Percentiles rank a stretch among this genome's conserved stretches.
Conservation (phyloP, 2,329 filamentous ascomycete genomes). For the Colletotrichum lini region DNA sequence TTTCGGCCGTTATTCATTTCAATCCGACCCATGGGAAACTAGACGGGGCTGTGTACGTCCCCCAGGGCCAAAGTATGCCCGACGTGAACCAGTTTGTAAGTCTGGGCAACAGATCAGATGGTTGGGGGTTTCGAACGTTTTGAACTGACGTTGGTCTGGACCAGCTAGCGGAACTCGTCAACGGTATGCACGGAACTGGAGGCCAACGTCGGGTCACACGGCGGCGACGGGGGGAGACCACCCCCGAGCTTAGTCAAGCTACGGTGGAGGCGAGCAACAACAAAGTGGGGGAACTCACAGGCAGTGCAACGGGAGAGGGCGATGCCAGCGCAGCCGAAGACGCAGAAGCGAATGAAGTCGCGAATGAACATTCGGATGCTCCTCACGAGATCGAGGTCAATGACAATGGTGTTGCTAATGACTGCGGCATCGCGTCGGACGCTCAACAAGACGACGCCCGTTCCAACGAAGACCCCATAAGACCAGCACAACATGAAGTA, state of each 20-base stretch:
- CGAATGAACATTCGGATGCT: background rate
- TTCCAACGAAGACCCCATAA: background rate
- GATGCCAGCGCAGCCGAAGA: background rate
- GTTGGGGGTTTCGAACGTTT: background rate
- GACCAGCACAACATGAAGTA: background rate
- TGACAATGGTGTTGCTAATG: background rate
- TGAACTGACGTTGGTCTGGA: conserved; percentile 5
- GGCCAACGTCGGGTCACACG: conserved; percentile 4
- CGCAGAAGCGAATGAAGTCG: background rate
- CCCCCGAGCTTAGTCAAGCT: background rate
- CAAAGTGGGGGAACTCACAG: background rate
- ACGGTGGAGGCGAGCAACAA: background rate
- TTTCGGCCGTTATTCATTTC: conserved; percentile 16
- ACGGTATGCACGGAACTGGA: conserved; percentile 1
- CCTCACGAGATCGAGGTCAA: conserved; percentile 2
- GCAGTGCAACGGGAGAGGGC: background rate
- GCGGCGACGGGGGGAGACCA: background rate
- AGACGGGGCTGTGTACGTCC: conserved; percentile 12
- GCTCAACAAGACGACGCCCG: background rate
- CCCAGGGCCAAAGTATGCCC: conserved; percentile 11
- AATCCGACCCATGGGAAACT: conserved; percentile 15
- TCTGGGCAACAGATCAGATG: background rate
- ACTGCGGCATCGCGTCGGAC: background rate
- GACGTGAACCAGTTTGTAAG: conserved; percentile 19
- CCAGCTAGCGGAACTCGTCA: conserved; percentile 14